Conservation (phyloP, 495 filamentous ascomycete genomes). For the Xylaria grammica region DNA sequence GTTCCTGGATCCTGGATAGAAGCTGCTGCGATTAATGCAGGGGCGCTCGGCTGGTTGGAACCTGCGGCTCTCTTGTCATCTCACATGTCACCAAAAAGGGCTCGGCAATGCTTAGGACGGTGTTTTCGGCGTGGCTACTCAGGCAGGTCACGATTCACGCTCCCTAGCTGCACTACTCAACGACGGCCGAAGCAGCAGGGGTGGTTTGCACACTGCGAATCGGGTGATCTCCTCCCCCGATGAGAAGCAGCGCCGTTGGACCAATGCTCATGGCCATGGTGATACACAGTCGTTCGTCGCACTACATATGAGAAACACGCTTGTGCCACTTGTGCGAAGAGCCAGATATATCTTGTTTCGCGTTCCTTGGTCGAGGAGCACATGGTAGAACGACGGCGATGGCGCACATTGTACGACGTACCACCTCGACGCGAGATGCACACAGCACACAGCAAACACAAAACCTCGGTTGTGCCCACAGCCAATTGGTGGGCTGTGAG, state of each 20-base stretch:
- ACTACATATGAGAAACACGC: slow-evolving; percentile 35
- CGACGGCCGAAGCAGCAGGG: slow-evolving; percentile 13
- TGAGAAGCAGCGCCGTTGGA: slow-evolving; percentile 27
- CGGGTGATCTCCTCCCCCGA: slow-evolving; percentile 25
- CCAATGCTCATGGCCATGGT: slow-evolving; percentile 28
- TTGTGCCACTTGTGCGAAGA: slow-evolving; percentile 35
- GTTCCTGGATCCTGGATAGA: slow-evolving; percentile 18
- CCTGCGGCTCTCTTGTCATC: slow-evolving; percentile 19
- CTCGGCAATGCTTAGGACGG: neutral
- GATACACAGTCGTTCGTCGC: slow-evolving; percentile 36
- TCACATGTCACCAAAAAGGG: slow-evolving; percentile 8
- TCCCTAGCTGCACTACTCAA: neutral
- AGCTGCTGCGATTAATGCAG: slow-evolving; percentile 17
- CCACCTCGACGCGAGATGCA: slow-evolving; percentile 32
- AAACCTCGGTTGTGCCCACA: slow-evolving; percentile 37
- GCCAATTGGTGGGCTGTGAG: slow-evolving; percentile 34
- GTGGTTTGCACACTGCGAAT: slow-evolving; percentile 18
- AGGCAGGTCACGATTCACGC: neutral
- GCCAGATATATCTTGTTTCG: slow-evolving; percentile 34
- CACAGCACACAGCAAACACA: slow-evolving; percentile 28
- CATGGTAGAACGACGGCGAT: slow-evolving; percentile 34
- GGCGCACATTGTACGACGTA: slow-evolving; percentile 27
- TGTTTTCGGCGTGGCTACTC: neutral
- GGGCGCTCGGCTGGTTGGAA: slow-evolving; percentile 8
- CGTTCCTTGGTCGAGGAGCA: slow-evolving; percentile 30